Percentiles rank a stretch among this genome's conserved stretches.
These are phyloP conservation scores for Aureobasidium uvarum DNA, from an alignment of 2,329 filamentous ascomycete genomes.

Conservation along the genomic window DNA sequence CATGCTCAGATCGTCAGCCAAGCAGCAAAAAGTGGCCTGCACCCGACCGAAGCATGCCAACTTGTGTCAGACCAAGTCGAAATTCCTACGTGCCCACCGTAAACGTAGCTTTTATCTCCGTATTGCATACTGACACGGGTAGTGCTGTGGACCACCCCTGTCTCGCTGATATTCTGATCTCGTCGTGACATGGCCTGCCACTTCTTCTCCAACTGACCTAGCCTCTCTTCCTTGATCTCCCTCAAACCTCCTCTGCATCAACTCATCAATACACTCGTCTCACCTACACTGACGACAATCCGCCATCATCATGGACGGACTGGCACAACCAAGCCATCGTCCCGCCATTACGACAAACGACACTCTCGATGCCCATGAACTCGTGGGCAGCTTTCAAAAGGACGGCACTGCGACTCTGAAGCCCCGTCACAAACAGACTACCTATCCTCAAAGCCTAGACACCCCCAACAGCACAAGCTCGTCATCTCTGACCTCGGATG, in stretches of 20 bases:
- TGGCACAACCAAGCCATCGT: constrained; percentile 17
- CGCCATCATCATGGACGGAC: constrained; percentile 3
- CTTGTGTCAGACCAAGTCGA: not conserved
- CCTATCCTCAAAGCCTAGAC: not conserved
- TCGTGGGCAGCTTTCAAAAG: constrained; percentile 30
- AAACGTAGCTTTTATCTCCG: not conserved
- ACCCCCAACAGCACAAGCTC: constrained; percentile 4
- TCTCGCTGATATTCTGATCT: not conserved
- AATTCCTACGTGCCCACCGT: constrained; percentile 11
- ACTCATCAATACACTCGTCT: not conserved
- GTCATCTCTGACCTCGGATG: constrained; percentile 30
- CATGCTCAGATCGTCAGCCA: constrained; percentile 16
- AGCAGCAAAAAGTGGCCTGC: constrained; percentile 1
- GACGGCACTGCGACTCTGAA: constrained; percentile 31
- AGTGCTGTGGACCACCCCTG: not conserved
- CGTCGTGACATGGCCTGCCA: not conserved
- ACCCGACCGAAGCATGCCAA: constrained; percentile 12
- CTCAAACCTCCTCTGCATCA: not conserved
- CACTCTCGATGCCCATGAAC: constrained; percentile 31
- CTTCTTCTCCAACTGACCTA: not conserved
- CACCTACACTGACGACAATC: not conserved
- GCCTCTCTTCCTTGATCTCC: not conserved
- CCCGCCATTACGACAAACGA: constrained; percentile 30
- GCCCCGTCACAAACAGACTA: constrained; percentile 16
- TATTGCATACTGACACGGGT: not conserved